Evolutionary conservation across 139 green algal species (phyloP), one percentile per base, ranked within the genome.

Genomic region (Chlamydomonas schloesseri): DNA sequence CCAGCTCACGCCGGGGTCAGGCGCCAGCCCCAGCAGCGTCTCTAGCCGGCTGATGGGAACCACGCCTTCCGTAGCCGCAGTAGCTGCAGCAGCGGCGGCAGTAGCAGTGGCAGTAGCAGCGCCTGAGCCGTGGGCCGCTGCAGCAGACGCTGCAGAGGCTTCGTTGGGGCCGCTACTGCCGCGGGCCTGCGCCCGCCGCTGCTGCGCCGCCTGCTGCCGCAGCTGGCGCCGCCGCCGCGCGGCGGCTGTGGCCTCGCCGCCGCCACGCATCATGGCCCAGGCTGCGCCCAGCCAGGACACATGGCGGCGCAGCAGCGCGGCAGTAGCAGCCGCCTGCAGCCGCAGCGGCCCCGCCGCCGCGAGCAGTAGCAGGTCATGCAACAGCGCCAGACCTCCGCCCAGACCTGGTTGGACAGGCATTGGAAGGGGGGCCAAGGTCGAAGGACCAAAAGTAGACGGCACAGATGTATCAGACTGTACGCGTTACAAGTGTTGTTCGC

Each of bases 191-290:
- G 42, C 42, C 42, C 42, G 42, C 6, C 42, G 42, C 42, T 50
- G 42, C 42, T 50, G 42, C 8, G 42, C 42, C 8, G 70, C 29
- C 70, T 55, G 73, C 42, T 67, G 82, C 42, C 42, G 42, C 42
- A 50, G 42, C 42, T 50, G 42, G 42, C 42, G 42, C 55, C 18
- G 60, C 60, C 23, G 60, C 23, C 60, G 60, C 50, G 62, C 21
- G 58, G 8, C 18, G 29, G 18, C 37, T 53, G 46, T 6, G 58
- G 71, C 31, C 80, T 33, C 14, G 26, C 60, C 14, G 76, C 76
- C 13, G 60, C 90, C 90, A 29, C 90, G 71, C 68, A 93, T 85
- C 36, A 93, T 82, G 29, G 64, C 29, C 90, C 90, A 93, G 2
- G 82, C 88, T 0, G 57, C 53, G 0, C 0, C 31, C 62, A 93